These are phyloP conservation scores for Aulographum hederae DNA, from an alignment of 2,329 filamentous ascomycete genomes.

Conservation along the genomic window DNA sequence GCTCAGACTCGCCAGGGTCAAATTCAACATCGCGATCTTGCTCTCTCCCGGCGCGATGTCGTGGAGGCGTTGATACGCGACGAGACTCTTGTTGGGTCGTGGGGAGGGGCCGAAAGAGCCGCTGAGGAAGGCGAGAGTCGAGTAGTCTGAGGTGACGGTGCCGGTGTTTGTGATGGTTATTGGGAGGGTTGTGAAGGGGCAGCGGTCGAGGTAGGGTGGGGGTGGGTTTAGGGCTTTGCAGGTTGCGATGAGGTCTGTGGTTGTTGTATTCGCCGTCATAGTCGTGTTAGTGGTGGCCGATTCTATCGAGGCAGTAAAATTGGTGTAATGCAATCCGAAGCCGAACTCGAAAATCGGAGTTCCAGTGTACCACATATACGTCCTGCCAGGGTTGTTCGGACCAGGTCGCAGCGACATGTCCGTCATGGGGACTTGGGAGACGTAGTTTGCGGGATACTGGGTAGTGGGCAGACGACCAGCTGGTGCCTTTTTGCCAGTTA, in stretches of 20 bases:
- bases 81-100: slow-evolving; percentile 33
- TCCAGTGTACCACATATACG: slow-evolving; percentile 39
- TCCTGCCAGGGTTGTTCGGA: slow-evolving; percentile 29
- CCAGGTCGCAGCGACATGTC: slow-evolving; percentile 37
- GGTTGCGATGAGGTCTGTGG: slow-evolving; percentile 14
- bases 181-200: slow-evolving; percentile 22
- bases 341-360: slow-evolving; percentile 35
- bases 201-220: slow-evolving; percentile 25
- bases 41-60: slow-evolving; percentile 17
- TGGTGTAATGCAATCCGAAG: slow-evolving; percentile 10
- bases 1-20: slow-evolving; percentile 31
- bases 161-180: slow-evolving; percentile 32
- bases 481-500: slow-evolving; percentile 31
- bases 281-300: no score
- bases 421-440: slow-evolving; percentile 31
- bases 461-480: slow-evolving; percentile 37
- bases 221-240: no score
- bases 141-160: slow-evolving; percentile 29
- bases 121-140: slow-evolving; percentile 31
- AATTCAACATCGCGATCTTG: slow-evolving; percentile 16
- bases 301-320: slow-evolving; percentile 2
- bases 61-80: slow-evolving; percentile 29
- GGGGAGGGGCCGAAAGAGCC: slow-evolving; percentile 30
- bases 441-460: slow-evolving; percentile 35
- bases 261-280: slow-evolving; percentile 5